Base-by-base conservation (phyloP, 441 rosid species). In the Erysimum pusillum region DNA sequence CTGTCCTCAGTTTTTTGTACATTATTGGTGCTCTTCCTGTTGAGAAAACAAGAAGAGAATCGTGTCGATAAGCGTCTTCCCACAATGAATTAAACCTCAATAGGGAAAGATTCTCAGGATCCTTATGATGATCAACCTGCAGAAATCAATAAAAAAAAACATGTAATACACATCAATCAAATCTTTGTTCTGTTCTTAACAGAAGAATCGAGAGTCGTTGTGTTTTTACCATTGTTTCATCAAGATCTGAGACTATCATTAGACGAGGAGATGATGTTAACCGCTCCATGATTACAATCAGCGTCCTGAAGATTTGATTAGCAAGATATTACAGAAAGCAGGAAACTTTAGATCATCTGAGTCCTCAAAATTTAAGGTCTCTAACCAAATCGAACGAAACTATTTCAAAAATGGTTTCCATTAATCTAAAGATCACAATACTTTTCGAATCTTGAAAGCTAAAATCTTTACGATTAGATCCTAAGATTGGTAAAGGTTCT, bases 171-270 rank as follows among this genome's bases (percentile, higher is more conserved):
- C 13, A 35, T 66, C 74, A 59, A 82, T 63, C 25, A 76, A 63
- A 68, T 54, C 20, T 2, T 17, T 60, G 9, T 35, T 59, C 7
- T 34, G 13, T 32, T 57, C 6, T 34, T 10, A 36, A 17, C 28
- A 59, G 4, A 41, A 9, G 34, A 41, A 41, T 20, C 34, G 4
- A 39, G 11, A 39, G 0, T 3, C 22, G 0, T 1, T 41, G 9
- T 7, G 31, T 9, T 45, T 22, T 9, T 60, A 95, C 98, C 99
- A 93, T 91, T 6, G 98, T 92, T 36, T 91, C 87, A 80, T 92
- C 98, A 80, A 93, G 97, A 85, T 93, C 99, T 3, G 97, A 95
- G 79, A 95, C 97, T 39, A 93, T 83, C 98, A 93, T 93, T 25
- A 92, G 84, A 67, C 89, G 92, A 13, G 97, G 89, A 13, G 91